Evolutionary conservation across 2,329 filamentous ascomycete genomes (phyloP).

Genomic region (Hymenoscyphus fraxineus): DNA sequence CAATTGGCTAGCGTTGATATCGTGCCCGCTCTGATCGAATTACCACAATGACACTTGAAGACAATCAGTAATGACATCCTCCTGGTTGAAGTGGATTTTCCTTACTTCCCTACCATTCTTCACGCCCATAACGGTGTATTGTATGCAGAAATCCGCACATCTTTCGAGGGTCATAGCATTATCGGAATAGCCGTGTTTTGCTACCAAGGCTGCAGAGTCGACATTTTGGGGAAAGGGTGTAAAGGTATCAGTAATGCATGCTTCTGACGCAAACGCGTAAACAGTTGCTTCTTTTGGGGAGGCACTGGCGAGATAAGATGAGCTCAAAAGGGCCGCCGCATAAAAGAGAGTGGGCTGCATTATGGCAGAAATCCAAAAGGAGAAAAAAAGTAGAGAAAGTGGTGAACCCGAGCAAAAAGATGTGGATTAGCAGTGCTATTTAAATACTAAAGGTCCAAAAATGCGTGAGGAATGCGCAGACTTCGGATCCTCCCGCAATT

Average conservation of each 20-base stretch:
- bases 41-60: background rate
- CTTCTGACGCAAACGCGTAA: background rate
- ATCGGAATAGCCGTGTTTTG: background rate
- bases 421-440: background rate
- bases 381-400: background rate
- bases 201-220: background rate
- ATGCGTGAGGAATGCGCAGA: background rate
- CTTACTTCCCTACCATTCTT: background rate
- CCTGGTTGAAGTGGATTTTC: too few relatives aligned
- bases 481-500: background rate
- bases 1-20: background rate
- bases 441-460: background rate
- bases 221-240: background rate
- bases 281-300: background rate
- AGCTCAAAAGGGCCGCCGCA: background rate
- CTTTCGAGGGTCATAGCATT: background rate
- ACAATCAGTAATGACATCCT: background rate
- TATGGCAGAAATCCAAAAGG: background rate
- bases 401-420: background rate
- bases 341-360: background rate
- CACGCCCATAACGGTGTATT: background rate
- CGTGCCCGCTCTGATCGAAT: background rate
- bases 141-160: background rate
- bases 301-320: background rate
- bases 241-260: background rate